Evolutionary conservation across 768 basidiomycete species (phyloP), one percentile per base, ranked within the genome.

Genomic region (Collybia mongolica): DNA sequence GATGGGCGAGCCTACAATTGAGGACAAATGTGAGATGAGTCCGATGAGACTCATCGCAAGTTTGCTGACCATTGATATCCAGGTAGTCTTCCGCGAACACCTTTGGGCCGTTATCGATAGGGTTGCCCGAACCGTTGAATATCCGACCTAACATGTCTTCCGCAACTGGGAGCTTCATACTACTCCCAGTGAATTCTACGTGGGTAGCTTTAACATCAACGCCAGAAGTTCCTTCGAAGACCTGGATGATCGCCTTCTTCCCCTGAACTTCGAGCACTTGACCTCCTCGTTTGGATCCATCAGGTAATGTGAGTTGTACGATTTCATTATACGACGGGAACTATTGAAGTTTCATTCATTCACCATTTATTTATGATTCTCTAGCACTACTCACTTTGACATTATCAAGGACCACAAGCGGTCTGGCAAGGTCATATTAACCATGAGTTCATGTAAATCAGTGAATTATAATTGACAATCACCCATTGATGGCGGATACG

Each of bases 31-130:
- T 32, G 32, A 32, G 14, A 14, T 32, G 32, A 6, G 32, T 12
- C 32, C 32, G 32, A 2, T 32, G 32, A 32, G 3, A 32, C 32
- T 32, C 32, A 14, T 41, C 38, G 49, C 8, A 46, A 14, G 50
- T 24, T 29, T 56, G 49, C 88, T 56, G 59, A 89, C 97, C 97
- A 72, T 98, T 98, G 72, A 99, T 99, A 70, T 99, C 97, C 57
- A 98, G 79, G 70, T 98, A 98, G 65, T 99, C 97, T 73, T 98
- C 97, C 9, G 97, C 97, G 72, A 98, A 98, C 20, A 98, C 97
- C 67, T 97, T 98, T 0, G 97, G 97, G 23, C 97, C 97, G 63
- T 98, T 86, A 72, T 99, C 97, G 63, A 98, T 98, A 22, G 97
- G 96, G 62, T 92, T 91, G 29, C 97, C 97, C 38, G 91, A 93